Percentiles rank a stretch among this genome's conserved stretches.
These are phyloP conservation scores for Stenogyne calaminthoides DNA, from an alignment of 305 asterid genomes.

Conservation along the genomic window DNA sequence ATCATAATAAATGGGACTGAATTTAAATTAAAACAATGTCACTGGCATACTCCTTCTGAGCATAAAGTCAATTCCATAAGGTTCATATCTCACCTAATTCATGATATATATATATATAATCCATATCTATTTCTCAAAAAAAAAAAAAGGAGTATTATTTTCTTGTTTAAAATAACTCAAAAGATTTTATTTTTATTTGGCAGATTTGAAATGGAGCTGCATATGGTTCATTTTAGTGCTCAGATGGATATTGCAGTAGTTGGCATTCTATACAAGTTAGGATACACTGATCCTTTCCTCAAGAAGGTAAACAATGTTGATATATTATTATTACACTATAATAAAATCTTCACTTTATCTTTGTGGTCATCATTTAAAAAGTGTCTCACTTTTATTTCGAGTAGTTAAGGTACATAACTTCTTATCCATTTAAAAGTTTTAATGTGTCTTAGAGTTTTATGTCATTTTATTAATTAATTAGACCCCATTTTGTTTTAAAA, in stretches of 20 bases:
- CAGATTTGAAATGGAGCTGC: slow-evolving; percentile 57
- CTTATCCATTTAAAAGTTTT: no score
- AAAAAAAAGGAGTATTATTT: neutral
- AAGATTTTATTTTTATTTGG: neutral
- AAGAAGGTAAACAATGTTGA: slow-evolving; percentile 40
- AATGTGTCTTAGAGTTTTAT: no score
- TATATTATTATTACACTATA: neutral
- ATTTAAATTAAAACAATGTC: slow-evolving; percentile 43
- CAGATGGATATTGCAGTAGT: slow-evolving; percentile 44
- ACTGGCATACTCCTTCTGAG: slow-evolving; percentile 76
- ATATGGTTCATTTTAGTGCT: slow-evolving; percentile 46
- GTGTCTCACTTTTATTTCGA: no score
- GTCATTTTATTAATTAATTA: no score
- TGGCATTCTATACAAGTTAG: slow-evolving; percentile 45
- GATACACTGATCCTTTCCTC: slow-evolving; percentile 49
- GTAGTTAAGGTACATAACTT: no score
- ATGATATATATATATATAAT: no score
- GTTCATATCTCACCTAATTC: slow-evolving; percentile 33
- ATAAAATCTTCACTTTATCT: neutral
- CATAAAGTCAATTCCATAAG: slow-evolving; percentile 50
- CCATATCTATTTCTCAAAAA: neutral
- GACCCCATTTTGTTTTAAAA: no score
- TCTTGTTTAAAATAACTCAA: neutral
- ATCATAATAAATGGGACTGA: slow-evolving; percentile 40
- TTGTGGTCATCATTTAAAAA: neutral